Percentiles rank a stretch among this genome's conserved stretches.
Conservation (phyloP, 1,284 basidiomycete species). For the Irpex lacteus region DNA sequence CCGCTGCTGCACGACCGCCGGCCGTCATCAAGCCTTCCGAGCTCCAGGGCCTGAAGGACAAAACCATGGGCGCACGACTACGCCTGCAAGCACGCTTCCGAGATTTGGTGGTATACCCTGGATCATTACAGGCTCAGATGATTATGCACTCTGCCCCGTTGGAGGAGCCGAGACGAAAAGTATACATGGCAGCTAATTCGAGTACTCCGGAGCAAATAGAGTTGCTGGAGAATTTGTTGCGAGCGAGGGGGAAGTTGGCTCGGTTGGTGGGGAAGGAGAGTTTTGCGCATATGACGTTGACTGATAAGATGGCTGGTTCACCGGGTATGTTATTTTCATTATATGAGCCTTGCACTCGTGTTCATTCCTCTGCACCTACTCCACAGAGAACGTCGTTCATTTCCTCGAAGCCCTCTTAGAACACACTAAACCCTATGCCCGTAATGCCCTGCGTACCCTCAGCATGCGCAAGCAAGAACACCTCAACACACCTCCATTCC, state of each 20-base stretch:
- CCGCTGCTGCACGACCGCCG: constrained; percentile 57
- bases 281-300: constrained; percentile 81
- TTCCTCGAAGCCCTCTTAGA: constrained; percentile 80
- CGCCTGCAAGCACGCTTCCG: constrained; percentile 72
- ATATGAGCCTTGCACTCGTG: background rate
- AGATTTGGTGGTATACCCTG: constrained; percentile 75
- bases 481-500: constrained; percentile 50
- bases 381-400: constrained; percentile 80
- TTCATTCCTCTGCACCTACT: background rate
- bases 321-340: constrained; percentile 51
- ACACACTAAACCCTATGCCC: constrained; percentile 75
- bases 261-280: constrained; percentile 78
- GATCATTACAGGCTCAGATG: constrained; percentile 88
- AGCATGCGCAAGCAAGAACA: constrained; percentile 74
- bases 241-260: constrained; percentile 76
- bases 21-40: constrained; percentile 65
- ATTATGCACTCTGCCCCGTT: constrained; percentile 85
- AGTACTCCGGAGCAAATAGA: constrained; percentile 69
- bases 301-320: constrained; percentile 93
- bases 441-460: constrained; percentile 68
- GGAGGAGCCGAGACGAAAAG: constrained; percentile 76
- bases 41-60: constrained; percentile 65
- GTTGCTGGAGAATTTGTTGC: constrained; percentile 74
- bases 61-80: constrained; percentile 65
- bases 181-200: constrained; percentile 76